A percentile compares a stretch with the other conserved stretches of the same genome.
phyloP scores from a whole-genome alignment of 106 monocot genomes.

The Dactylorhiza incarnata region DNA sequence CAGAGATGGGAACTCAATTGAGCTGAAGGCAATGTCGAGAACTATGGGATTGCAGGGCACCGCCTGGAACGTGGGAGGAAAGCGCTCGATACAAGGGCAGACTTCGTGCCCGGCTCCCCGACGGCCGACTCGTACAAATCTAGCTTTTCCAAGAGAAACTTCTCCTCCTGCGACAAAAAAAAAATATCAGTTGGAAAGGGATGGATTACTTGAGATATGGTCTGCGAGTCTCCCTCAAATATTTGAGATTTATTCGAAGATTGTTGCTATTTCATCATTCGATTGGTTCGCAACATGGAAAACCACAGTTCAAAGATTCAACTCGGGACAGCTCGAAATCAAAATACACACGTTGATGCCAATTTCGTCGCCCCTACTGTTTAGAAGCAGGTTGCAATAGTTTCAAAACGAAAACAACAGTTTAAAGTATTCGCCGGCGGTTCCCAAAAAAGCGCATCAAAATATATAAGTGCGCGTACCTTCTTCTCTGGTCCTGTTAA shows the following conservation, averaged over 20 bases:
- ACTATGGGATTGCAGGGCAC: conserved; percentile 95
- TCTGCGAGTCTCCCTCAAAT: too few species aligned
- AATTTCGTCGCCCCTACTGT: neutral
- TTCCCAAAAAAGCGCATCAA: neutral
- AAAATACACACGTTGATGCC: neutral
- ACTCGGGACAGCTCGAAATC: too few species aligned
- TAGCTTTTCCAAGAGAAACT: conserved; percentile 73
- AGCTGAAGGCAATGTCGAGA: conserved; percentile 77
- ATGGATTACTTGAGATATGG: too few species aligned
- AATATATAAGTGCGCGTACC: conserved; percentile 14
- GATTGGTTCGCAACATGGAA: too few species aligned
- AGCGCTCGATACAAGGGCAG: conserved; percentile 41
- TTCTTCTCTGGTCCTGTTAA: conserved; percentile 50
- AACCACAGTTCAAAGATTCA: too few species aligned
- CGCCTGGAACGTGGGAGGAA: conserved; percentile 78
- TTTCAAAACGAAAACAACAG: neutral
- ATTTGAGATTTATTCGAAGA: too few species aligned
- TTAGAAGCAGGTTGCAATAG: neutral
- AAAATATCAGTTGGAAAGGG: neutral
- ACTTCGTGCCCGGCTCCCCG: conserved; percentile 47
- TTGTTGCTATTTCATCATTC: too few species aligned
- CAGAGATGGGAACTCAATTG: conserved; percentile 88
- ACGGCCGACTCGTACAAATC: conserved; percentile 78
- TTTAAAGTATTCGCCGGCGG: too few species aligned
- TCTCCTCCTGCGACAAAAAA: conserved; percentile 47